These are phyloP conservation scores for Fusarium decemcellulare DNA, from an alignment of 2,329 filamentous ascomycete species.

Conservation along the genomic window DNA sequence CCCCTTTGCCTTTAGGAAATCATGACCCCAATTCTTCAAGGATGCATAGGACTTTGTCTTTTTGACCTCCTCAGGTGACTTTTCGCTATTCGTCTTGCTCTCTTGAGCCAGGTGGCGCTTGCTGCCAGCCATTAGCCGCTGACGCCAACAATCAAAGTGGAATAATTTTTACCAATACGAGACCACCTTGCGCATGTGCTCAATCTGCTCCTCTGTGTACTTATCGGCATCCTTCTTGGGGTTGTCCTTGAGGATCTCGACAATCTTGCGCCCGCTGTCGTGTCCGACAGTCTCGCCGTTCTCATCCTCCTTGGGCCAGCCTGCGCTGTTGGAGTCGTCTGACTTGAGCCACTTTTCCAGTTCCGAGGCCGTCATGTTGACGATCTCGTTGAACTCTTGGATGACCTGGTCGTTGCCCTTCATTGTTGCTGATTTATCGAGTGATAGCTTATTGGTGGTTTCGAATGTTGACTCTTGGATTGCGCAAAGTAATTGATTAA, in stretches of 20 bases:
- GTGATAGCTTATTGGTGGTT: background rate
- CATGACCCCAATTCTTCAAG: conserved; percentile 75
- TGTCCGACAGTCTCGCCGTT: conserved; percentile 75
- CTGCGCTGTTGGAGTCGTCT: conserved; percentile 69
- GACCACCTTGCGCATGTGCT: conserved; percentile 75
- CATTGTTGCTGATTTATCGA: conserved; percentile 30
- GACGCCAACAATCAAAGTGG: background rate
- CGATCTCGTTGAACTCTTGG: conserved; percentile 75
- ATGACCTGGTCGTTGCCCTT: conserved; percentile 49
- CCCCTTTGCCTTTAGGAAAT: conserved; percentile 60
- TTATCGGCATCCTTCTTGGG: conserved; percentile 68
- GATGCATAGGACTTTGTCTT: conserved; percentile 69
- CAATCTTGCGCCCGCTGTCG: conserved; percentile 73
- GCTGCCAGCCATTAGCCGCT: conserved; percentile 36
- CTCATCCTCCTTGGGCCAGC: conserved; percentile 71
- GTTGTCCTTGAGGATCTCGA: conserved; percentile 74
- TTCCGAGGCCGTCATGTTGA: conserved; percentile 75
- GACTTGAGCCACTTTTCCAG: conserved; percentile 73
- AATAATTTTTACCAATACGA: conserved; percentile 64
- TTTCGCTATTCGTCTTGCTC: conserved; percentile 68
- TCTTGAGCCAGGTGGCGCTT: conserved; percentile 78
- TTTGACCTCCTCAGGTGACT: conserved; percentile 59
- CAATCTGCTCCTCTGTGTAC: conserved; percentile 69
- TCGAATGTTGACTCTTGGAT: background rate
- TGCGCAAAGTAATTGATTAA: conserved; percentile 2